Percentiles rank a stretch among this genome's conserved stretches.
Conservation (phyloP, 257 asterid genomes). For the Lycium barbarum region DNA sequence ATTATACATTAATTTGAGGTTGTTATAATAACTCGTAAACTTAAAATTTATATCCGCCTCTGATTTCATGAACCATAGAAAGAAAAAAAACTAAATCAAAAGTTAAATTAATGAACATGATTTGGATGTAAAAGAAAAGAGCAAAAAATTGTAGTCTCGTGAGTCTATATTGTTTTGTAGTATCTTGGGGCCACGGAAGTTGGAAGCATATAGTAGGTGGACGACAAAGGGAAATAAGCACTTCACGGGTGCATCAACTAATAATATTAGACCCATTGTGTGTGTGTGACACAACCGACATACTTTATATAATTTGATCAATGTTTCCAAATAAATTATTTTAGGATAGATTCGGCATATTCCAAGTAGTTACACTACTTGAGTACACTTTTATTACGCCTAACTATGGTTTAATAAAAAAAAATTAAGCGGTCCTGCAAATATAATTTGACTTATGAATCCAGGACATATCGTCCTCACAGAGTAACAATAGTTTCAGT, state of each 20-base stretch:
- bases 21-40: too few relatives aligned
- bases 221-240: slow-evolving; percentile 36
- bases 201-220: slow-evolving; percentile 12
- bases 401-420: too few relatives aligned
- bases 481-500: too few relatives aligned
- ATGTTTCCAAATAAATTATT: neutral
- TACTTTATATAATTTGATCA: neutral
- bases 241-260: slow-evolving; percentile 44
- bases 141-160: slow-evolving; percentile 49
- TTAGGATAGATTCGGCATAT: neutral
- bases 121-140: slow-evolving; percentile 30
- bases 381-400: neutral
- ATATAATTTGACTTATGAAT: too few relatives aligned
- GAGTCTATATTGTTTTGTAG: slow-evolving; percentile 66
- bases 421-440: too few relatives aligned
- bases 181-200: slow-evolving; percentile 52
- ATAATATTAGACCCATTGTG: neutral
- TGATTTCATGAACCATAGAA: too few relatives aligned
- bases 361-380: neutral
- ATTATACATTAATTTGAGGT: too few relatives aligned
- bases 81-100: neutral
- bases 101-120: neutral
- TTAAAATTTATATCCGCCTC: too few relatives aligned
- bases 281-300: slow-evolving; percentile 21
- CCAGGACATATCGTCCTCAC: too few relatives aligned